These are phyloP conservation scores for Cryptomeria japonica DNA, from an alignment of 75 land plant genomes.

Conservation along the genomic window DNA sequence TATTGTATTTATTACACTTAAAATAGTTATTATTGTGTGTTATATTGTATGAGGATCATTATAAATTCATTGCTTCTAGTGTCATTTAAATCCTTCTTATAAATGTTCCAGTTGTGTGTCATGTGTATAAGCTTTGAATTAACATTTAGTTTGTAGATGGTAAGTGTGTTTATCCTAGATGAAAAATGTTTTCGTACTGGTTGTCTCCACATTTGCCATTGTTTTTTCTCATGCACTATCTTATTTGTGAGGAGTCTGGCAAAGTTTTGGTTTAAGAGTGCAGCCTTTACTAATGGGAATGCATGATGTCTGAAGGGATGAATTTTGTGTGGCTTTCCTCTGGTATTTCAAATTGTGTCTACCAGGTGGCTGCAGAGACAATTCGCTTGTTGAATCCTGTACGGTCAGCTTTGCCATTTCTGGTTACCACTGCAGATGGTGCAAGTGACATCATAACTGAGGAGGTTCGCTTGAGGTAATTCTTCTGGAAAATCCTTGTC, in stretches of 20 bases:
- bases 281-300: neutral
- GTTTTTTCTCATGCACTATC: neutral
- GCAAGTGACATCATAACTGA: conserved; percentile 67
- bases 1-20: too few species aligned
- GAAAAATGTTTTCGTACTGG: neutral
- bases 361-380: conserved; percentile 82
- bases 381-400: conserved; percentile 73
- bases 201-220: neutral
- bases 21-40: too few species aligned
- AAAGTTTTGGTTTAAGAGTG: neutral
- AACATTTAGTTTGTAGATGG: neutral
- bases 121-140: neutral
- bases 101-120: neutral
- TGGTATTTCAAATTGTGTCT: conserved; percentile 5
- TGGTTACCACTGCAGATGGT: conserved; percentile 81
- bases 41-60: neutral
- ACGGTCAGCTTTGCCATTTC: conserved; percentile 72
- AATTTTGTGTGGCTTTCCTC: neutral
- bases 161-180: neutral
- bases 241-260: neutral
- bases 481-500: conserved; percentile 2
- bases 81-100: neutral
- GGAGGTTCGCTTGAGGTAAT: conserved; percentile 91
- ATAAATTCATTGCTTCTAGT: neutral
- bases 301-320: neutral